These are phyloP conservation scores for Fusarium domesticum DNA, from an alignment of 2,329 filamentous ascomycete species.

Conservation along the genomic window DNA sequence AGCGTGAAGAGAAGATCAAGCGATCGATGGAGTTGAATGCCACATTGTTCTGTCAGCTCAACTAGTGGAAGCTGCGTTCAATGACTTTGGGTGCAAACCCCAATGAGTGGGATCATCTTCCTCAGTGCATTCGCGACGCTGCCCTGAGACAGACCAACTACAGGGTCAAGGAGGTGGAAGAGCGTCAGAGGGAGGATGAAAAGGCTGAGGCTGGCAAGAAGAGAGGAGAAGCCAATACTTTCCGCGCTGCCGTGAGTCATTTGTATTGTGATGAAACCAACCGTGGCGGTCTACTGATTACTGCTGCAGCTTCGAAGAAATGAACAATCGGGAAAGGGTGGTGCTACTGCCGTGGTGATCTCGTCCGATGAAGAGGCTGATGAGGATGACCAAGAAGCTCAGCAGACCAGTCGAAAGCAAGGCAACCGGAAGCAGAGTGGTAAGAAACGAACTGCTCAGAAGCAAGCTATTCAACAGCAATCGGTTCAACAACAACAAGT, in stretches of 20 bases:
- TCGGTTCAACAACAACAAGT: too few relatives aligned
- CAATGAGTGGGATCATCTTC: background rate
- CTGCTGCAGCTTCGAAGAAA: background rate
- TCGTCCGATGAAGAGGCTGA: too few relatives aligned
- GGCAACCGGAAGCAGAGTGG: too few relatives aligned
- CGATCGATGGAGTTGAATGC: too few relatives aligned
- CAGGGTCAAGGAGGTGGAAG: background rate
- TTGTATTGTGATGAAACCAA: background rate
- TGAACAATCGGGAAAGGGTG: too few relatives aligned
- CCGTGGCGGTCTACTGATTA: background rate
- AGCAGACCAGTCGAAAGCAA: too few relatives aligned
- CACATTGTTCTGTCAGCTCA: too few relatives aligned
- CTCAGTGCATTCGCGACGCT: background rate
- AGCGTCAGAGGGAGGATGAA: background rate
- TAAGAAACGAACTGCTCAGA: too few relatives aligned
- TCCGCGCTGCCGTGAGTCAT: background rate
- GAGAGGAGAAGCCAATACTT: background rate
- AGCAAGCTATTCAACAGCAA: too few relatives aligned
- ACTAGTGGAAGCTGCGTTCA: background rate
- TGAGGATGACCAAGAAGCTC: too few relatives aligned
- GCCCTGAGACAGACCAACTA: background rate
- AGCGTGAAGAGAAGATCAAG: background rate
- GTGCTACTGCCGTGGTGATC: too few relatives aligned
- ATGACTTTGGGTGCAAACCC: background rate
- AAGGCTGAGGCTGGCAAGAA: background rate